Evolutionary conservation across 768 basidiomycete genomes (phyloP), one percentile per base, ranked within the genome.

Genomic region (Phaffia tasmanica): DNA sequence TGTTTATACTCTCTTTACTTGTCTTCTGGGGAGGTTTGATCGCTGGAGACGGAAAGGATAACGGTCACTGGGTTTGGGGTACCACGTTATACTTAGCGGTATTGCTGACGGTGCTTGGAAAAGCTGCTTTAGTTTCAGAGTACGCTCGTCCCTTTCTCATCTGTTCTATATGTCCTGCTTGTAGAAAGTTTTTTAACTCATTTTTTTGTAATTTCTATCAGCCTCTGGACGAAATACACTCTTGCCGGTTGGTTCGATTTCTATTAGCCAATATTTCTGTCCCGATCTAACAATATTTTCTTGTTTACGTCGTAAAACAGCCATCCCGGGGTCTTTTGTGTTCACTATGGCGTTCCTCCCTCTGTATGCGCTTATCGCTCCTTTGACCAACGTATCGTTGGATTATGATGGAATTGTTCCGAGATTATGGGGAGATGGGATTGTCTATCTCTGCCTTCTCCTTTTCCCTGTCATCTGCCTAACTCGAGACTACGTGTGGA

Each of bases 221-320:
- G 94, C 72, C 77, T 99, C n/a, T 99, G 95, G 95, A 99, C 95
- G 0, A 98, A 98, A 75, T 99, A 98, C 73, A 98, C 94, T 16
- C 88, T 97, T 57, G 90, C 89, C 50, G 87, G 86, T 86, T 72
- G 65, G 81, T 75, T 29, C 23, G 53, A 51, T 16, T 1, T 1
- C 8, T 42, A 1, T 16, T 32, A 49, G 57, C 18, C 21, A 42
- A 5, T 11, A 42, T 42, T 42, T 42, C 6, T 5, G 35, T 42
- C 11, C 35, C 11, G 35, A 11, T 42, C 35, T 42, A 11, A 42
- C 11, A 11, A 42, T 42, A 11, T 42, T 42, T 11, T 42, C 64
- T 58, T 65, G 71, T 63, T 56, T 65, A 1, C 57, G 1, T 59
- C 29, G 73, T 53, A 1, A 1, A 23, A 7, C 57, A 85, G 94